Evolutionary conservation across 2,329 filamentous ascomycete species (phyloP).

Genomic region (Neonectria magnoliae): DNA sequence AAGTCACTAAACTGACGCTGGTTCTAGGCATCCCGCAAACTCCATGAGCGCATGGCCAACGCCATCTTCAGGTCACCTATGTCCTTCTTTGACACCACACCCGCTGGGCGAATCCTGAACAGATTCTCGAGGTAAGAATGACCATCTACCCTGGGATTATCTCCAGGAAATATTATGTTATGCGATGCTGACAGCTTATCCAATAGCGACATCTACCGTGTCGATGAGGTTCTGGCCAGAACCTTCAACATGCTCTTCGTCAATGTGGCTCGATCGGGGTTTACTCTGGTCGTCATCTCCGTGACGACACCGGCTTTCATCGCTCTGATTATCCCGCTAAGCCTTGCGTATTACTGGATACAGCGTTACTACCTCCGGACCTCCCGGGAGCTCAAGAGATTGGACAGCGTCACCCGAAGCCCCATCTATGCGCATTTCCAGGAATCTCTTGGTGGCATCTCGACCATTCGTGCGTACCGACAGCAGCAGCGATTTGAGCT

Average conservation of each 20-base stretch:
- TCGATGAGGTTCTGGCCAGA: conserved; percentile 93
- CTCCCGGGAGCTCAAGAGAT: conserved; percentile 92
- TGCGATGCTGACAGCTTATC: conserved; percentile 36
- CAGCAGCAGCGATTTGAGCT: conserved; percentile 87
- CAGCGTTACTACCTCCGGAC: conserved; percentile 97
- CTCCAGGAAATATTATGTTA: no score
- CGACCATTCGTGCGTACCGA: conserved; percentile 93
- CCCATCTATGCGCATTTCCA: conserved; percentile 99
- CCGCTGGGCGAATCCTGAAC: conserved; percentile 94
- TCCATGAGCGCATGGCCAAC: conserved; percentile 96
- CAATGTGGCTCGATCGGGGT: conserved; percentile 77
- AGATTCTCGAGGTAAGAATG: conserved; percentile 84
- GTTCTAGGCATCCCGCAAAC: conserved; percentile 85
- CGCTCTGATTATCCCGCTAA: conserved; percentile 82
- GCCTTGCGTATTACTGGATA: conserved; percentile 86
- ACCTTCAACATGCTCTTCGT: conserved; percentile 97
- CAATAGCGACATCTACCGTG: conserved; percentile 76
- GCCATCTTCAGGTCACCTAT: conserved; percentile 98
- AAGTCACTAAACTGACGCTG: conserved; percentile 21
- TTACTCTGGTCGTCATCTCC: conserved; percentile 89
- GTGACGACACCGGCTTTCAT: conserved; percentile 83
- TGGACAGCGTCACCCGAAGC: conserved; percentile 94
- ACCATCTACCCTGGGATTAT: not conserved
- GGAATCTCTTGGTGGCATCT: conserved; percentile 92
- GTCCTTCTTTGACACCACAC: conserved; percentile 98